Evolutionary conservation across 2,329 filamentous ascomycete species (phyloP).

Genomic region (Davidsoniella virescens): DNA sequence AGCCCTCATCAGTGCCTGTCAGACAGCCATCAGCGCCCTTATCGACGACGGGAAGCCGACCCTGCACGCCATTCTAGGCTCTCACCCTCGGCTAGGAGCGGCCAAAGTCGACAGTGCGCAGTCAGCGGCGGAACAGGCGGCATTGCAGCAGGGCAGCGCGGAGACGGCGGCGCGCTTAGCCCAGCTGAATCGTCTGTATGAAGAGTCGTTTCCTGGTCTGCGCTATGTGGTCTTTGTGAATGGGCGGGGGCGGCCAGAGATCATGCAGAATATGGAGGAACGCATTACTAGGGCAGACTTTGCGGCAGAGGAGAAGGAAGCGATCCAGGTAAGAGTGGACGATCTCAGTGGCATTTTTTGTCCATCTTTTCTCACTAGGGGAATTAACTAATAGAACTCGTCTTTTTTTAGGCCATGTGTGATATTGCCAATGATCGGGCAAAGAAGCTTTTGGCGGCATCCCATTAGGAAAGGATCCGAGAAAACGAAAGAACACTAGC

Average conservation of each 20-base stretch:
- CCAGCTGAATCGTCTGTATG: slow-evolving; percentile 60
- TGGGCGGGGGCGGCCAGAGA: slow-evolving; percentile 51
- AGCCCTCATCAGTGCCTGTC: slow-evolving; percentile 51
- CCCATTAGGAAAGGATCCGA: neutral
- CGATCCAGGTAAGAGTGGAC: slow-evolving; percentile 47
- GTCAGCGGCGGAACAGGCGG: slow-evolving; percentile 67
- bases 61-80: slow-evolving; percentile 57
- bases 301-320: slow-evolving; percentile 51
- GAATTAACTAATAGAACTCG: slow-evolving; percentile 13
- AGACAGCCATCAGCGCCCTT: slow-evolving; percentile 44
- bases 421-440: slow-evolving; percentile 75
- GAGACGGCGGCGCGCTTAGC: slow-evolving; percentile 42
- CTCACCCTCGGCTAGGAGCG: slow-evolving; percentile 71
- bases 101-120: slow-evolving; percentile 69
- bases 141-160: slow-evolving; percentile 42
- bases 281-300: slow-evolving; percentile 56
- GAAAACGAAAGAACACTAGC: neutral
- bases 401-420: slow-evolving; percentile 59
- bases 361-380: neutral
- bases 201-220: slow-evolving; percentile 63
- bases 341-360: neutral
- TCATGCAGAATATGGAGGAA: slow-evolving; percentile 67
- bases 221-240: slow-evolving; percentile 89
- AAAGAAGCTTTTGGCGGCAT: slow-evolving; percentile 33
- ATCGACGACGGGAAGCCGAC: slow-evolving; percentile 27